A percentile compares a stretch with the other conserved stretches of the same genome.
Evolutionary conservation across 129 eudicot genomes (phyloP).

Genomic region (Sambucus nigra): DNA sequence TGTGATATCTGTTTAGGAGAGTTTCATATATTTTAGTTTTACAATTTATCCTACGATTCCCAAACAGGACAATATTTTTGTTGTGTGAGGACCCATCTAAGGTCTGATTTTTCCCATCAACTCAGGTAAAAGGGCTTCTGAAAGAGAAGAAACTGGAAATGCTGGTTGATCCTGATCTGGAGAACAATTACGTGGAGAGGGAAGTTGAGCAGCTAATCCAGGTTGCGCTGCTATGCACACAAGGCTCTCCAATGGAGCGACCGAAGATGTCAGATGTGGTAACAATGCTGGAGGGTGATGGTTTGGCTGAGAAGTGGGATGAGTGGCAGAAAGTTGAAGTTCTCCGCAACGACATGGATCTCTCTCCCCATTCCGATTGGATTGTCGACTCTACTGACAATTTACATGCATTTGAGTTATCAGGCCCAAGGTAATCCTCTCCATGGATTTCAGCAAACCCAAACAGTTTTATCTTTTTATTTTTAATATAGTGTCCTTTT

Average conservation of each 20-base stretch:
- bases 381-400: constrained; percentile 67
- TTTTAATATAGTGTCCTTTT: too few species aligned
- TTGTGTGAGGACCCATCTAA: too few species aligned
- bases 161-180: constrained; percentile 76
- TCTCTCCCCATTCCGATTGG: constrained; percentile 77
- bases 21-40: too few species aligned
- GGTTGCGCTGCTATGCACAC: constrained; percentile 78
- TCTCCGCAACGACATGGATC: constrained; percentile 60
- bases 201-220: constrained; percentile 81
- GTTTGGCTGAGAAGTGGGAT: constrained; percentile 85
- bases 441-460: too few species aligned
- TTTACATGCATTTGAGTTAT: constrained; percentile 61
- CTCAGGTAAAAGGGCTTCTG: constrained; percentile 83
- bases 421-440: constrained; percentile 62
- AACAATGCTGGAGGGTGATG: constrained; percentile 90
- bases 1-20: too few species aligned
- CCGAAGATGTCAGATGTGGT: constrained; percentile 93
- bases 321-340: constrained; percentile 92
- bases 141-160: constrained; percentile 73
- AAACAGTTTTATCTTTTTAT: too few species aligned
- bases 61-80: too few species aligned
- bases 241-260: constrained; percentile 66
- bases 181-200: constrained; percentile 44
- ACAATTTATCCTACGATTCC: too few species aligned
- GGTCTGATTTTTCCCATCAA: too few species aligned